Conservation (phyloP, 2,329 filamentous ascomycete genomes). For the Coniochaeta sp. region DNA sequence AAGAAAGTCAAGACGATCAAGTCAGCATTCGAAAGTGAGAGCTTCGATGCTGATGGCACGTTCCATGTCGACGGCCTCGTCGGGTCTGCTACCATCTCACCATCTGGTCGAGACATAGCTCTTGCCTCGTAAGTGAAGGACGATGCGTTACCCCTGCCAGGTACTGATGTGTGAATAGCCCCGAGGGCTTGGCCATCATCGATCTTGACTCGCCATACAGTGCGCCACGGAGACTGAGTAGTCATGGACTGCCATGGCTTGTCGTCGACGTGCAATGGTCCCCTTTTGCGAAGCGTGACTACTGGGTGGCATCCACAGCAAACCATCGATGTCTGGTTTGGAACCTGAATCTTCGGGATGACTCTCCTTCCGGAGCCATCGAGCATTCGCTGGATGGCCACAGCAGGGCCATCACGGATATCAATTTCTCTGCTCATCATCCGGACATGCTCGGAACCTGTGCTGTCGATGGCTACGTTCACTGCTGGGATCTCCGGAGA, state of each 20-base stretch:
- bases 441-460: constrained; percentile 85
- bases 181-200: constrained; percentile 83
- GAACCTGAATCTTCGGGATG: constrained; percentile 77
- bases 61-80: constrained; percentile 78
- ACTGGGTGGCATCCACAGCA: constrained; percentile 90
- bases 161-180: constrained; percentile 32
- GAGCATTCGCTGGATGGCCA: constrained; percentile 81
- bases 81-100: constrained; percentile 87
- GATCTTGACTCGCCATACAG: constrained; percentile 87
- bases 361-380: constrained; percentile 62
- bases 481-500: constrained; percentile 81
- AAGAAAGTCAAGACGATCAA: constrained; percentile 54
- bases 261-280: constrained; percentile 97
- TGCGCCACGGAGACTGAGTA: constrained; percentile 71
- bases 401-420: constrained; percentile 84
- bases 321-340: constrained; percentile 92
- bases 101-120: constrained; percentile 82
- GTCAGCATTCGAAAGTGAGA: constrained; percentile 75
- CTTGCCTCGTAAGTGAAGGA: constrained; percentile 61
- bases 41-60: constrained; percentile 76
- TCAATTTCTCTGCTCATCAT: constrained; percentile 92
- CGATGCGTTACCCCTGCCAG: neutral
- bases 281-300: constrained; percentile 79
- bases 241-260: constrained; percentile 85
- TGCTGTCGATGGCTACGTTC: constrained; percentile 86